phyloP scores from a whole-genome alignment of 2,329 filamentous ascomycete species.

The Fusarium abutilonis region DNA sequence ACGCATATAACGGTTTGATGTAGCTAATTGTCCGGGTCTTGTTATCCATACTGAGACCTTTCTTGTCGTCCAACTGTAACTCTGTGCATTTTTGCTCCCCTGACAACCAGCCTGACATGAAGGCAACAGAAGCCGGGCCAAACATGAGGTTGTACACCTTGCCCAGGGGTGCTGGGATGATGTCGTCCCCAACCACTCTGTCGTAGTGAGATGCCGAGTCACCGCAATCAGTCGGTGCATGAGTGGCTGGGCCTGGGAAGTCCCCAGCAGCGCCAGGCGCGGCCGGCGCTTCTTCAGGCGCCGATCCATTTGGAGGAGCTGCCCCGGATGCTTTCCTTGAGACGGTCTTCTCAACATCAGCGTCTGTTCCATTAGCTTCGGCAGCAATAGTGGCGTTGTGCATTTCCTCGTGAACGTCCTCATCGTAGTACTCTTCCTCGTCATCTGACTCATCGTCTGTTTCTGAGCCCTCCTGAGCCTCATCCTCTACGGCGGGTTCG shows the following conservation, averaged over 20 bases:
- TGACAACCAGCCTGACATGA: constrained; percentile 87
- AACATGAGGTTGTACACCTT: constrained; percentile 92
- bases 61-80: constrained; percentile 86
- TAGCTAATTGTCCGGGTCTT: constrained; percentile 82
- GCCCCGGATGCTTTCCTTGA: constrained; percentile 77
- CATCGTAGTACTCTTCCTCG: constrained; percentile 68
- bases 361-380: constrained; percentile 55
- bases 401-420: constrained; percentile 81
- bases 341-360: constrained; percentile 69
- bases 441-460: constrained; percentile 73
- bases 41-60: constrained; percentile 78
- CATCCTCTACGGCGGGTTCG: constrained; percentile 50
- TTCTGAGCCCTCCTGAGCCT: constrained; percentile 63
- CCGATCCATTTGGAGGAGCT: constrained; percentile 55
- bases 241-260: constrained; percentile 85
- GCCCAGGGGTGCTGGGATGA: constrained; percentile 86
- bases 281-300: constrained; percentile 59
- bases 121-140: constrained; percentile 79
- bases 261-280: constrained; percentile 62
- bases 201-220: constrained; percentile 85
- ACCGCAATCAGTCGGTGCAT: constrained; percentile 85
- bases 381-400: constrained; percentile 73
- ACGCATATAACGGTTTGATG: constrained; percentile 85
- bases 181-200: constrained; percentile 83
- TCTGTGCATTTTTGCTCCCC: constrained; percentile 90